These are phyloP conservation scores for Fusarium kyushuense DNA, from an alignment of 2,329 filamentous ascomycete species.

Conservation along the genomic window DNA sequence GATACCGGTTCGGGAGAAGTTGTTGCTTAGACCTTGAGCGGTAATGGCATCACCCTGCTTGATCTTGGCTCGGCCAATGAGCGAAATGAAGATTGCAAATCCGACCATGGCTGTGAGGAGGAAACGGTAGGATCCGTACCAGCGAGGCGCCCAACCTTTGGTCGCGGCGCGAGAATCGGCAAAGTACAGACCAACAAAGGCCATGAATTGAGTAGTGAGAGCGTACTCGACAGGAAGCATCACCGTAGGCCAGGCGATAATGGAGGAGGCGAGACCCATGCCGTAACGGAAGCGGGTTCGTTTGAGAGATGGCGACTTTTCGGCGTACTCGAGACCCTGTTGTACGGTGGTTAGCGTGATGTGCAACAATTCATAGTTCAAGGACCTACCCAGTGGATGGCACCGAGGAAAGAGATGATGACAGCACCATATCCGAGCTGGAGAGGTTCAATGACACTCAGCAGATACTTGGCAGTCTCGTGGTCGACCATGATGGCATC, in stretches of 20 bases:
- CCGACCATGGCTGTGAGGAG: constrained; percentile 92
- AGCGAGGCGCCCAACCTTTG: constrained; percentile 82
- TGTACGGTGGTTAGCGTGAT: not conserved
- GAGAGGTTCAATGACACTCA: constrained; percentile 83
- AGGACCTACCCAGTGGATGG: constrained; percentile 80
- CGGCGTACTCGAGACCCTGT: constrained; percentile 82
- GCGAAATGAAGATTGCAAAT: constrained; percentile 79
- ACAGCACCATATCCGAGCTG: constrained; percentile 93
- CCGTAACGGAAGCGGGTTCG: constrained; percentile 84
- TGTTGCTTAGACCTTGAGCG: constrained; percentile 54
- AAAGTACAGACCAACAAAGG: constrained; percentile 89
- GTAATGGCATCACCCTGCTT: constrained; percentile 52
- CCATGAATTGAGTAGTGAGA: constrained; percentile 84
- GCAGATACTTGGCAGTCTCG: constrained; percentile 76
- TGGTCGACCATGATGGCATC: constrained; percentile 70
- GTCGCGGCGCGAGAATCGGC: constrained; percentile 79
- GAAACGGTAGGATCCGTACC: constrained; percentile 93
- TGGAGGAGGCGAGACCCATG: constrained; percentile 83
- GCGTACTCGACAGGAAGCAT: constrained; percentile 87
- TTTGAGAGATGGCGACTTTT: constrained; percentile 68
- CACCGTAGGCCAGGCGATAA: constrained; percentile 90
- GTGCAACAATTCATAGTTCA: not conserved
- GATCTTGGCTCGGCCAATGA: constrained; percentile 86
- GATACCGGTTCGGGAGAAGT: constrained; percentile 52
- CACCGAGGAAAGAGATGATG: constrained; percentile 93